Evolutionary conservation across 495 filamentous ascomycete species (phyloP), one percentile per base, ranked within the genome.

Genomic region (Apodospora peruviana): DNA sequence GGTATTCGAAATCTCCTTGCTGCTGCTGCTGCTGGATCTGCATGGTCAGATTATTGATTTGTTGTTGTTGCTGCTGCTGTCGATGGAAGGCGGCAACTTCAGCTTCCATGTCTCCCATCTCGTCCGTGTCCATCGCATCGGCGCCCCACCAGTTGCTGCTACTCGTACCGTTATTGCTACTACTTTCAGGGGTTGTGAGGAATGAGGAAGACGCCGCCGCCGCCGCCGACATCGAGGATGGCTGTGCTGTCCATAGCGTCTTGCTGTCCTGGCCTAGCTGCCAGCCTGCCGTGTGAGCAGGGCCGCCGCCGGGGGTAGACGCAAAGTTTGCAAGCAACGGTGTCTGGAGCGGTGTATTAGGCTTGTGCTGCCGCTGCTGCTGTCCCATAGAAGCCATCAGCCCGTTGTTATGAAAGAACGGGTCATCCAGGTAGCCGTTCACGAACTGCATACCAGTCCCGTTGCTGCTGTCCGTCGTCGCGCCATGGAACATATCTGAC

Each of bases 371-470:
- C 24, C 43, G 16, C 9, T 45, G 25, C 2, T 16, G 14, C 40
- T 43, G 40, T 18, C 22, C 9, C 2, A 21, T 18, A 8, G 22
- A 19, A 11, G 12, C 12, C 25, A 44, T 34, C 20, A 52, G 24
- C 5, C n/a, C 38, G 14, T 8, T 3, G 21, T 58, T 37, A 21
- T 57, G 45, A 37, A 52, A 34, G 45, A 74, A 73, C 5, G 66
- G 66, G 39, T 72, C 66, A 2, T 71, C 67, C 9, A 72, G 47
- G 22, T 62, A 56, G 10, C 57, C 61, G 42, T 43, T 67, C 17
- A 67, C 55, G 32, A 69, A 62, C 16, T 42, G 45, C 18, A 23
- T 40, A 40, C 25, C 17, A n/a, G n/a, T n/a, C n/a, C 20, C 20
- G 16, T 41, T 45, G 36, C 20, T 46, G 29, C 16, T 18, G 43